A percentile compares a stretch with the other conserved stretches of the same genome.
phyloP scores from a whole-genome alignment of 1,139 yeast species.

The Saccharomycopsis hybrid region DNA sequence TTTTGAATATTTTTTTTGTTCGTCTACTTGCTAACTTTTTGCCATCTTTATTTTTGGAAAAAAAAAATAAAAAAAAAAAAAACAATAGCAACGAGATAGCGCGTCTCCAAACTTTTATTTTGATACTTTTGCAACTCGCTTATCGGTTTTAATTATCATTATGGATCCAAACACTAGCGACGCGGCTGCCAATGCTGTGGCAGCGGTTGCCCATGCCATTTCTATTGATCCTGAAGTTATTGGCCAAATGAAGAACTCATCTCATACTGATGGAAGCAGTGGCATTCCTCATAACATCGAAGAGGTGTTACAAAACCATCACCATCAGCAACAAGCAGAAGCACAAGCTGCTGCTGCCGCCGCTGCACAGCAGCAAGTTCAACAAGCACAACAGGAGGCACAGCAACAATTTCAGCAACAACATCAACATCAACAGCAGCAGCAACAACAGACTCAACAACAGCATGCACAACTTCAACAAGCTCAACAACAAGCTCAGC shows the following conservation, averaged over 20 bases:
- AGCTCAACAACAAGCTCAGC: no score
- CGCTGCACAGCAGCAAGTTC: no score
- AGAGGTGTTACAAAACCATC: slow-evolving; percentile 8
- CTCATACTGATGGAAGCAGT: background rate
- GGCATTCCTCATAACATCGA: slow-evolving; percentile 1
- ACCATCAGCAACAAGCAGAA: background rate
- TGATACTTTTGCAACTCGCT: background rate
- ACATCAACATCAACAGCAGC: no score
- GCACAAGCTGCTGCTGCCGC: background rate
- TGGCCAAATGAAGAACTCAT: slow-evolving; percentile 11
- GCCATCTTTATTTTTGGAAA: no score
- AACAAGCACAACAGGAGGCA: no score
- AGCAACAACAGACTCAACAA: slow-evolving; percentile 22
- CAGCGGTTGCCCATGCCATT: slow-evolving; percentile 12
- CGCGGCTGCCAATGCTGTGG: slow-evolving; percentile 13
- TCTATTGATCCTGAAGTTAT: slow-evolving; percentile 18
- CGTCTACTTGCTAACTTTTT: no score
- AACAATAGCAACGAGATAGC: background rate
- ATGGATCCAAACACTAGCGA: slow-evolving; percentile 5
- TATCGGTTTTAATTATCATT: no score
- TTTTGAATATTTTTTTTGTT: no score
- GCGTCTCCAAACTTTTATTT: background rate
- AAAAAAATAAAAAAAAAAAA: no score
- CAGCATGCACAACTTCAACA: slow-evolving; percentile 24
- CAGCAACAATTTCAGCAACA: no score